Conservation (phyloP, 495 filamentous ascomycete genomes). For the Penicillium riverlandense region DNA sequence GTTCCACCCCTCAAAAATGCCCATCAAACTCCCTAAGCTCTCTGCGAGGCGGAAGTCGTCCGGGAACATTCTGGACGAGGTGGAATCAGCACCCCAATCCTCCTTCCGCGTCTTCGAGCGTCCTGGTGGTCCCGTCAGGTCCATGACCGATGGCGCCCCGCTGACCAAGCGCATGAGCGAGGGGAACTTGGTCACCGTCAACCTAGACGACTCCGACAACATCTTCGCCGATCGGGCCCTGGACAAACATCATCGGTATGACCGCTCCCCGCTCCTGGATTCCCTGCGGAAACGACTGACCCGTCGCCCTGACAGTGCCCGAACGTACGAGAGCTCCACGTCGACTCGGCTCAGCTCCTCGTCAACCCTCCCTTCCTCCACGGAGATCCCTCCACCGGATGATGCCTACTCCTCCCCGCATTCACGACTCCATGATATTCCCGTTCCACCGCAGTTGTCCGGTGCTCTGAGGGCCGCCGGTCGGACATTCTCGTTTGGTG, state of each 20-base stretch:
- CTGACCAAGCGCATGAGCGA: conserved; percentile 34
- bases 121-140: conserved; percentile 30
- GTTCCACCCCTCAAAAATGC: conserved; percentile 37
- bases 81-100: conserved; percentile 36
- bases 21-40: conserved; percentile 61
- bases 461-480: conserved; percentile 55
- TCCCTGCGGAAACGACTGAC: conserved; percentile 25
- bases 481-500: conserved; percentile 67
- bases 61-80: conserved; percentile 55
- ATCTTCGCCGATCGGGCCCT: conserved; percentile 30
- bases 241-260: conserved; percentile 36
- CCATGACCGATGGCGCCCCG: conserved; percentile 42
- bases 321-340: conserved; percentile 56
- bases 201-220: conserved; percentile 50
- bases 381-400: conserved; percentile 51
- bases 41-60: conserved; percentile 63
- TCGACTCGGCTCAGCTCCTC: conserved; percentile 62
- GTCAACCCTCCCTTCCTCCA: conserved; percentile 66
- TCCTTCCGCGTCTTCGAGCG: conserved; percentile 59
- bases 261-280: conserved; percentile 11
- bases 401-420: conserved; percentile 41
- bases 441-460: conserved; percentile 45
- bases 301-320: conserved; percentile 50
- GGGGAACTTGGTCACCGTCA: conserved; percentile 26
- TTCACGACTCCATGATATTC: conserved; percentile 48